These are phyloP conservation scores for Polyplosphaeria fusca DNA, from an alignment of 495 filamentous ascomycete genomes.

Conservation along the genomic window DNA sequence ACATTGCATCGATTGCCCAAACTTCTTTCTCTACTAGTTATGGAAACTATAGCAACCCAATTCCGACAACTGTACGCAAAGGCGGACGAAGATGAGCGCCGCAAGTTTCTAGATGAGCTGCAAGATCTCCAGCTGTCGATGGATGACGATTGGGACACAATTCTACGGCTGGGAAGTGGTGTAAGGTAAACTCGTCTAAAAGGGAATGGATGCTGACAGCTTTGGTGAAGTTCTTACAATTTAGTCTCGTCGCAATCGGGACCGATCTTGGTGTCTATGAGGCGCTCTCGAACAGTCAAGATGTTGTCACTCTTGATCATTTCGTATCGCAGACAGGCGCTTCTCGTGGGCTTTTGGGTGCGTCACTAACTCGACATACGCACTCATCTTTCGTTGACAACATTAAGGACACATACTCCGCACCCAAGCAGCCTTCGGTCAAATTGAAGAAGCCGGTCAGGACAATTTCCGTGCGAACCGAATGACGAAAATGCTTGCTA, in stretches of 20 bases:
- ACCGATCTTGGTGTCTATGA: background rate
- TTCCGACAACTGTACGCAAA: slow-evolving; percentile 8
- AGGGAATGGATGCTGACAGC: too few relatives aligned
- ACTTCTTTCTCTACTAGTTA: background rate
- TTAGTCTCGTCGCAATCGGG: slow-evolving; percentile 3
- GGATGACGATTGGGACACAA: slow-evolving; percentile 12
- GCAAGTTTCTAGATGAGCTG: slow-evolving; percentile 4
- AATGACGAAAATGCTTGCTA: slow-evolving; percentile 1
- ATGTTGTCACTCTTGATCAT: background rate
- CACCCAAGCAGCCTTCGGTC: slow-evolving; percentile 12
- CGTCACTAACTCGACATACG: background rate
- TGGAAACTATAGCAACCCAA: slow-evolving; percentile 10
- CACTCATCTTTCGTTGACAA: background rate
- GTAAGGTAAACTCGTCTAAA: too few relatives aligned
- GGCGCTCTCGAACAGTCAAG: background rate
- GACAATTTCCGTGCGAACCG: slow-evolving; percentile 1
- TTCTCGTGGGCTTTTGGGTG: slow-evolving; percentile 4
- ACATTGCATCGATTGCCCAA: too few relatives aligned
- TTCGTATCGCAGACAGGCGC: slow-evolving; percentile 1
- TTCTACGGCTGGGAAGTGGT: slow-evolving; percentile 3
- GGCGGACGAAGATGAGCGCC: slow-evolving; percentile 11
- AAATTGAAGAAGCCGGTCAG: background rate
- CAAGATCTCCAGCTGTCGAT: slow-evolving; percentile 8
- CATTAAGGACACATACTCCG: slow-evolving; percentile 8
- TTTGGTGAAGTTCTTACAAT: slow-evolving; percentile 8